Evolutionary conservation across 768 basidiomycete species (phyloP).

Genomic region (Rubroboletus pulcherrimus): DNA sequence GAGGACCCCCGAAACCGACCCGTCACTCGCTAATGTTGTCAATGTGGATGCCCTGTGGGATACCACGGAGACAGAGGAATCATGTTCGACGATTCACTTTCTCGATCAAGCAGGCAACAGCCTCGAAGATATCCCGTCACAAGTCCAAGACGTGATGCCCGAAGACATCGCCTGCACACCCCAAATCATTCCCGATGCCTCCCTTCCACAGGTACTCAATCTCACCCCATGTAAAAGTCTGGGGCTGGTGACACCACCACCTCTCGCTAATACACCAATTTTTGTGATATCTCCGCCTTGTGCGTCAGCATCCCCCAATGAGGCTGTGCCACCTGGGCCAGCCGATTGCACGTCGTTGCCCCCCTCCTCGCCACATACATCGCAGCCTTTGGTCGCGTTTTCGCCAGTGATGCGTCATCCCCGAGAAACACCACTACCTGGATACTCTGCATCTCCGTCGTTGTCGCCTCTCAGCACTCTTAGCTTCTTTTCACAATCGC

Average conservation of each 20-base stretch:
- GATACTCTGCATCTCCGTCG: slow-evolving; percentile 3
- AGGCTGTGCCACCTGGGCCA: background rate
- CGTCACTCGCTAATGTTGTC: background rate
- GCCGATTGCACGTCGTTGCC: background rate
- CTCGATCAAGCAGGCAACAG: slow-evolving; percentile 13
- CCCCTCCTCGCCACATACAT: background rate
- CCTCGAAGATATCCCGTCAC: slow-evolving; percentile 12
- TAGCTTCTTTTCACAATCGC: slow-evolving; percentile 12
- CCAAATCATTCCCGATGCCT: background rate
- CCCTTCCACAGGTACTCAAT: background rate
- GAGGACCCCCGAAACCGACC: slow-evolving; percentile 15
- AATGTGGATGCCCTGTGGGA: background rate
- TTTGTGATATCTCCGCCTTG: background rate
- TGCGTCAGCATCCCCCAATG: background rate
- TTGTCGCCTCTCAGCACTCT: slow-evolving; percentile 16
- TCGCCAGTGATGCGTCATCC: background rate
- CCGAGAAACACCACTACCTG: background rate
- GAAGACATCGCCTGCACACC: slow-evolving; percentile 24
- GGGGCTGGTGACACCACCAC: background rate
- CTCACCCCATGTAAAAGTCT: background rate
- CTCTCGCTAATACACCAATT: background rate
- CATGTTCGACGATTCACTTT: background rate
- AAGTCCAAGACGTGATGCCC: slow-evolving; percentile 4
- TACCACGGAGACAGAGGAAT: background rate
- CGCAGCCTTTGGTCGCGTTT: background rate